Evolutionary conservation across 306 rosid genomes (phyloP).

Genomic region (Inga laurina): DNA sequence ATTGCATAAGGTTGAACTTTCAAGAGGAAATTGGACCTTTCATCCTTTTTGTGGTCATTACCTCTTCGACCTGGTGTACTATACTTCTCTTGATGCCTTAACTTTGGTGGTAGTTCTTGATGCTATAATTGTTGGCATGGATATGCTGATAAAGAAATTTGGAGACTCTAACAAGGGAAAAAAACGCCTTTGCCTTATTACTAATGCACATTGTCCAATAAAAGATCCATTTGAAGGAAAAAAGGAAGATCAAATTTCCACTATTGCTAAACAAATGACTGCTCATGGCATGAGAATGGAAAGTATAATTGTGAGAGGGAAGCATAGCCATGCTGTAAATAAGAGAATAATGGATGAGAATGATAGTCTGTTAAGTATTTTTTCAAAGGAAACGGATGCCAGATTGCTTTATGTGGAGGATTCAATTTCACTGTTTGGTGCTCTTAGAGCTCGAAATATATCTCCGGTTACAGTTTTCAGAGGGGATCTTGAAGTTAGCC

Average conservation of each 20-base stretch:
- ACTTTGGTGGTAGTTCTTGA: conserved; percentile 80
- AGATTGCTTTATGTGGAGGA: conserved; percentile 66
- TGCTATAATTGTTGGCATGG: conserved; percentile 91
- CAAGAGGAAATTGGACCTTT: conserved; percentile 24
- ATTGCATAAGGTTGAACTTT: conserved; percentile 12
- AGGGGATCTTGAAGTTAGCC: conserved; percentile 83
- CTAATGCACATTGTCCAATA: conserved; percentile 73
- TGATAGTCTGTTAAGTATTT: conserved; percentile 60
- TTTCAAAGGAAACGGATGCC: conserved; percentile 70
- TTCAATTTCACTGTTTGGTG: conserved; percentile 76
- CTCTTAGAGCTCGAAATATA: conserved; percentile 72
- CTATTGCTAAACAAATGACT: conserved; percentile 75
- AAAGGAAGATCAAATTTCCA: conserved; percentile 78
- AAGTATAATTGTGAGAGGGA: conserved; percentile 74
- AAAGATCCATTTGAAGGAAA: conserved; percentile 77
- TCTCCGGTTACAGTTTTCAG: conserved; percentile 71
- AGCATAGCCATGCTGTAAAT: conserved; percentile 44
- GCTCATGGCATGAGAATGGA: conserved; percentile 81
- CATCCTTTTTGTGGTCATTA: background rate
- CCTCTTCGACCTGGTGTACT: conserved; percentile 6
- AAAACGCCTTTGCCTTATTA: conserved; percentile 78
- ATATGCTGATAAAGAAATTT: conserved; percentile 84
- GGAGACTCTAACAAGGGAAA: conserved; percentile 73
- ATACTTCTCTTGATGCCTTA: conserved; percentile 52
- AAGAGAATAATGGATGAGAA: conserved; percentile 71